Base-by-base conservation (phyloP, 495 filamentous ascomycete genomes). In the Neurospora sp. region DNA sequence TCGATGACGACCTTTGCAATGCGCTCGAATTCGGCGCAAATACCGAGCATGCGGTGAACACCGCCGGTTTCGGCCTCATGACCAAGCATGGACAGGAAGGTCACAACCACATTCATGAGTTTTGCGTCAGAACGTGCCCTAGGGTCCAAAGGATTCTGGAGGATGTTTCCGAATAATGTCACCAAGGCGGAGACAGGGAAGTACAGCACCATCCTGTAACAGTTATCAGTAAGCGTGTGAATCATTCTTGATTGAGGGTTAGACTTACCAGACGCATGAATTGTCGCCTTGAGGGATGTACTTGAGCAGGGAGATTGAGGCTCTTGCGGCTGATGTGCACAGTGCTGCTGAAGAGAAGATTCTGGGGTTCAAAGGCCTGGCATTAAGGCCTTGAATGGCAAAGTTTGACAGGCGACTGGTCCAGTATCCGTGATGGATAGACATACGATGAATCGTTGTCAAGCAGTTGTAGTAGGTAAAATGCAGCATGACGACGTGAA, bases 401-500 rank as follows among this genome's bases (percentile, higher is more conserved):
- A 93, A 99, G 76, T 98, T 95, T 38, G 94, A 97, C 31, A 98
- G 85, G 54, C 96, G 89, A 77, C 92, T 97, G 9, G 94, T 97
- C 96, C 96, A 99, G 84, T 97, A 98, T 3, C 96, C 96, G 79
- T 98, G 96, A 80, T 99, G 96, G 70, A 98, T 90, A 5, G 93
- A 96, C 96, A 98, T 98, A 31, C 96, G 93, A 82, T 99, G 96
- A 71, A 99, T 97, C 1, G 96, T 99, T 16, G 94, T 98, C 72
- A 99, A 85, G 77, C 93, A 96, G 79, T 98, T 99, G 85, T 99
- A 98, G 82, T 99, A 99, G 40, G 93, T 90, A 79, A 98, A 97
- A 78, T 98, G 96, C 48, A 99, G 83, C 77, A 97, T 91, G 70
- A 96, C 93, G 73, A 99, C 88, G 74, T 98, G 96, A 3, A 99